Conservation (phyloP, 2,329 filamentous ascomycete species). For the Pseudofabraea citricarpa region DNA sequence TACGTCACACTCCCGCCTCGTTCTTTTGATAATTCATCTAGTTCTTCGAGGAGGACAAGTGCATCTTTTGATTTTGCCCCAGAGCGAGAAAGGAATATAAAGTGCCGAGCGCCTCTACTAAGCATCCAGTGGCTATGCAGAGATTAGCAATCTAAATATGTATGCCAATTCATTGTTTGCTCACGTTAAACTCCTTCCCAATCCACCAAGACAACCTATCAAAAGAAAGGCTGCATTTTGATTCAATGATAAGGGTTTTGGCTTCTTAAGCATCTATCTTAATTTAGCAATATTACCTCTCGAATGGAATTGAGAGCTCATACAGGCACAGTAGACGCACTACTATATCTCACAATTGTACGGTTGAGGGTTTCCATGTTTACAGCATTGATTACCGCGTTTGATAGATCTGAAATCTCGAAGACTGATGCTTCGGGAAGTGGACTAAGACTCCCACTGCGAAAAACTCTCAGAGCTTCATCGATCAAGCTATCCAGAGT, state of each 20-base stretch:
- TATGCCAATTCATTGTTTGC: too few species aligned
- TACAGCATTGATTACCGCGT: neutral
- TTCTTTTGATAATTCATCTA: neutral
- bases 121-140: too few species aligned
- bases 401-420: neutral
- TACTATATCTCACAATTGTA: neutral
- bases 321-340: neutral
- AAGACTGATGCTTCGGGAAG: neutral
- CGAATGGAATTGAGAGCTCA: neutral
- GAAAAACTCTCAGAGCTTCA: neutral
- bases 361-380: neutral
- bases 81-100: slow-evolving; percentile 1
- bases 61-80: neutral
- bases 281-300: neutral
- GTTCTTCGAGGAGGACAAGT: neutral
- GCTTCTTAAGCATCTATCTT: neutral
- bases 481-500: neutral
- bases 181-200: neutral
- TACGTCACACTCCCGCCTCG: too few species aligned
- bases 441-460: neutral
- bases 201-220: neutral
- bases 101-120: slow-evolving; percentile 1
- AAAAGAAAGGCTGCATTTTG: neutral
- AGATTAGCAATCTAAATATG: too few species aligned
- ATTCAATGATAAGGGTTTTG: too few species aligned